These are phyloP conservation scores for Pseudonectria foliicola DNA, from an alignment of 2,329 filamentous ascomycete genomes.

Conservation along the genomic window DNA sequence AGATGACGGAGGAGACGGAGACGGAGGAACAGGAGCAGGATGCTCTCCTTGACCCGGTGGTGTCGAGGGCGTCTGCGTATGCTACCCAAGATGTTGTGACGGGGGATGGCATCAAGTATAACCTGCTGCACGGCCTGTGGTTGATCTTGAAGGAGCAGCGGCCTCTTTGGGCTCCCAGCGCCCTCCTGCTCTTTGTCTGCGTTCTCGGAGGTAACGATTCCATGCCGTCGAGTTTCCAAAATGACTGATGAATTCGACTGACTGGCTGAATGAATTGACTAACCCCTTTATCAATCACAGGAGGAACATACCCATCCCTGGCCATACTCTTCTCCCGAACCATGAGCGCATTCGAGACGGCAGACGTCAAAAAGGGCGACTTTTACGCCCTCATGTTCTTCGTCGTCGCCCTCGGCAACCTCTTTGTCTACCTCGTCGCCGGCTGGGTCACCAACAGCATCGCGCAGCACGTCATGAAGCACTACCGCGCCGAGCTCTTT, in stretches of 20 bases:
- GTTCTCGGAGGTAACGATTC: conserved; percentile 25
- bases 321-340: conserved; percentile 33
- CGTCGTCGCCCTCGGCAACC: conserved; percentile 39
- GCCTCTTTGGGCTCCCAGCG: conserved; percentile 17
- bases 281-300: conserved; percentile 12
- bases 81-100: conserved; percentile 7
- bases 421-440: conserved; percentile 34
- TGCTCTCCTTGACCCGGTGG: conserved; percentile 18
- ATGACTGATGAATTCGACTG: too few relatives aligned
- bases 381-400: conserved; percentile 53
- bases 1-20: conserved; percentile 9
- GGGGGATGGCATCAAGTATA: conserved; percentile 12
- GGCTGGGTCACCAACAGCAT: conserved; percentile 32
- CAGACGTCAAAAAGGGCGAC: conserved; percentile 33
- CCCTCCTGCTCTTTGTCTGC: conserved; percentile 16
- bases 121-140: conserved; percentile 23
- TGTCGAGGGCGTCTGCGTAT: conserved; percentile 17
- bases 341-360: conserved; percentile 30
- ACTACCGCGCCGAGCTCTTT: conserved; percentile 36
- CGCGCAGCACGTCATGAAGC: conserved; percentile 25
- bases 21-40: conserved; percentile 31
- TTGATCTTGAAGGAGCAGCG: conserved; percentile 26
- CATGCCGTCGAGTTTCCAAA: too few relatives aligned
- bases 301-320: conserved; percentile 33
- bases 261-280: too few relatives aligned